Base-by-base conservation (phyloP, 768 basidiomycete genomes). In the Auriscalpium vulgare region DNA sequence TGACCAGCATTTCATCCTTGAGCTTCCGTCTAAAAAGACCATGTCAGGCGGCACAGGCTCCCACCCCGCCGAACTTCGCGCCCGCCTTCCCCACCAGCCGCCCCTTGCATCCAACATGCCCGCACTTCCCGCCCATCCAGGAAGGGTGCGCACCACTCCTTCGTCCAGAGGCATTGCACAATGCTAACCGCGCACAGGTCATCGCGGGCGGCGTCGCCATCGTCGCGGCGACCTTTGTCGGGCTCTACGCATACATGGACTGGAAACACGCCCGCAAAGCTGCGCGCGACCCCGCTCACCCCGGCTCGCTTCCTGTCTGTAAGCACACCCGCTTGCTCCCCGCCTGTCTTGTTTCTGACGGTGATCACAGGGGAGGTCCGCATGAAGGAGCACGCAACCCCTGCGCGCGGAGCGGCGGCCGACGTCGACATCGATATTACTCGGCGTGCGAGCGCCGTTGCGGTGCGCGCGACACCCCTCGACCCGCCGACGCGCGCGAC, bases 261-360 rank as follows among this genome's bases (percentile, higher is more conserved):
- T n/a, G 29, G 8, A 60, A 48, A 8, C 59, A 59, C 34, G 51
- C 56, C 2, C 43, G 52, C 14, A 59, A 54, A 54, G 59, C 56
- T 16, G 57, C 49, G 47, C 56, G 56, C 44, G 57, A 60, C 13
- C 56, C 50, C 37, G 49, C 38, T 10, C 56, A 60, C 47, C 45
- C 8, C 37, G 57, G 53, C 6, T 21, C 53, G 34, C 57, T 59
- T 36, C 56, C 59, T 2, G 58, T 51, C 38, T 59, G 59, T 60
- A n/a, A 29, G 45, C 17, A 23, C 8, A 29, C 45, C 10, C 8
- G 17, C 17, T 29, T 34, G 23, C 3, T 13, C n/a, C 13, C n/a
- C 11, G 6, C 34, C 14, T 6, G 11, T 17, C 21, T 13, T 53
- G 7, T 29, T n/a, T 29, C 1, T 6, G 10, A 54, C 29, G 29